Evolutionary conservation across 1,284 basidiomycete genomes (phyloP).

Genomic region (Malassezia vespertilionis): DNA sequence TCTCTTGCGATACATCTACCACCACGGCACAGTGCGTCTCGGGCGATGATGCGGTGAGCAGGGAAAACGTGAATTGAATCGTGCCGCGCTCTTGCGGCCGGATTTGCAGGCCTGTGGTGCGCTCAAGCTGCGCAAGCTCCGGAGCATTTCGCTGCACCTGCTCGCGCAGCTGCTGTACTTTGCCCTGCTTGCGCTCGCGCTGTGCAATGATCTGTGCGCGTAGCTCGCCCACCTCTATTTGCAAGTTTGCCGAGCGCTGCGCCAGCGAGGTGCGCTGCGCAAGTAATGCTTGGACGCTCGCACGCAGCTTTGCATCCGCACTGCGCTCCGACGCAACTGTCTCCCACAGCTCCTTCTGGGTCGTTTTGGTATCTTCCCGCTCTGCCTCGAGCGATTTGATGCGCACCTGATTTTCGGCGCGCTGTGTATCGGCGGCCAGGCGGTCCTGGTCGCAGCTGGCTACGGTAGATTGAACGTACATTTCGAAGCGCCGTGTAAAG

Average conservation of each 20-base stretch:
- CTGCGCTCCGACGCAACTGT: constrained; percentile 31
- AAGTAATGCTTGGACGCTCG: constrained; percentile 24
- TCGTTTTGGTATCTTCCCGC: constrained; percentile 28
- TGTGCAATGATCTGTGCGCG: constrained; percentile 25
- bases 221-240: constrained; percentile 28
- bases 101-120: constrained; percentile 27
- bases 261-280: constrained; percentile 27
- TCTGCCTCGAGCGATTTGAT: constrained; percentile 26
- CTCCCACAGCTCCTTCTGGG: constrained; percentile 32
- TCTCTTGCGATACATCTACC: constrained; percentile 7
- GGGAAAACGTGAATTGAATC: constrained; percentile 5
- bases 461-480: constrained; percentile 30
- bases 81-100: constrained; percentile 13
- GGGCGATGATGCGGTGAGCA: constrained; percentile 2
- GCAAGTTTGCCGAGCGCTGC: constrained; percentile 25
- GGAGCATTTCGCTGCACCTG: constrained; percentile 32
- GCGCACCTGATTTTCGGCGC: constrained; percentile 25
- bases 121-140: constrained; percentile 27
- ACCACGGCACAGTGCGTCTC: constrained; percentile 14
- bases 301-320: constrained; percentile 26
- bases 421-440: constrained; percentile 25
- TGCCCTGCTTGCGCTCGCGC: constrained; percentile 22
- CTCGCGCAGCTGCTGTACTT: constrained; percentile 21
- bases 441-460: constrained; percentile 30
- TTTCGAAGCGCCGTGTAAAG: constrained; percentile 27